Evolutionary conservation across 768 basidiomycete genomes (phyloP).

Genomic region (Clavulina sp.): DNA sequence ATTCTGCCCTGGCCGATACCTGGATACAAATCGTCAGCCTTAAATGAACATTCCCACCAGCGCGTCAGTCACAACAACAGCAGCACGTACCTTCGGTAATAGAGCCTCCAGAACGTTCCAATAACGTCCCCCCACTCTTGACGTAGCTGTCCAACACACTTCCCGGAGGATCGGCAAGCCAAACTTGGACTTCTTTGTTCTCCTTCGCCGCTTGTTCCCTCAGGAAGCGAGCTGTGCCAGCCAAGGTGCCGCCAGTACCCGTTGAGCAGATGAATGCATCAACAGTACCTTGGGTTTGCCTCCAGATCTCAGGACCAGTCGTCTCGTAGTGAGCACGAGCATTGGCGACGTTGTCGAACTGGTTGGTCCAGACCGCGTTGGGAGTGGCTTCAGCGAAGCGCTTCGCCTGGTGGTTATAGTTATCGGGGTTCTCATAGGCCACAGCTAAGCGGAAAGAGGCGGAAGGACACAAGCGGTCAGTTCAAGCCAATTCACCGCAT

Average conservation of each 20-base stretch:
- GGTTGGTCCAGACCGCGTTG: conserved; percentile 93
- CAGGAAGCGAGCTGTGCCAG: conserved; percentile 69
- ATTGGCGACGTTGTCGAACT: conserved; percentile 95
- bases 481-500: too few species aligned
- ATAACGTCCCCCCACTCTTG: conserved; percentile 56
- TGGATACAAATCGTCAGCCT: conserved; percentile 17
- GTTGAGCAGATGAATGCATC: conserved; percentile 92
- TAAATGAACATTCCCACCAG: too few species aligned
- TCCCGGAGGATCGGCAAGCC: conserved; percentile 95
- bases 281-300: conserved; percentile 57
- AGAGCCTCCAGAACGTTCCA: conserved; percentile 66
- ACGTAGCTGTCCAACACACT: conserved; percentile 78
- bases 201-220: conserved; percentile 48
- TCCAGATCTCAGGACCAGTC: conserved; percentile 96
- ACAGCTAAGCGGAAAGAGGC: conserved; percentile 34
- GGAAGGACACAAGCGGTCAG: not conserved
- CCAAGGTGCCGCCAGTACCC: conserved; percentile 90
- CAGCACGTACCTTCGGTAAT: conserved; percentile 65
- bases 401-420: conserved; percentile 96
- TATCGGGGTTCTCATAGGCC: conserved; percentile 81
- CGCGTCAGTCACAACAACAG: too few species aligned
- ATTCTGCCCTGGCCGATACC: conserved; percentile 96
- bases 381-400: conserved; percentile 54
- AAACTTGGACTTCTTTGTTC: conserved; percentile 59
- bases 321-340: conserved; percentile 70